Base-by-base conservation (phyloP, 768 basidiomycete genomes). In the Xerocomellus intermedius region DNA sequence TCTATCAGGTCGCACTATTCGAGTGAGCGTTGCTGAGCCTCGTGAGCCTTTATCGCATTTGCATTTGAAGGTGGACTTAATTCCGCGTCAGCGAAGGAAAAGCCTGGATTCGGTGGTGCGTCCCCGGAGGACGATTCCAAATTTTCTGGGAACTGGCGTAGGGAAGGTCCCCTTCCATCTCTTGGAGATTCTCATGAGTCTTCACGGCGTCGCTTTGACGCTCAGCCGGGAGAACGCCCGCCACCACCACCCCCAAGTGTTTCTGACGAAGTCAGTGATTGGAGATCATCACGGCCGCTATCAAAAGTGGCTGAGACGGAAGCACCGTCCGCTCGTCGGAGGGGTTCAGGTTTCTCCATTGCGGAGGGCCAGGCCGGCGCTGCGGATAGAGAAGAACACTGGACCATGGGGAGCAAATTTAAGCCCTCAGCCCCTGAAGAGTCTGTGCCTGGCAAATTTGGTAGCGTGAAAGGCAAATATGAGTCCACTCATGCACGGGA, bases 11-110 rank as follows among this genome's bases (percentile, higher is more conserved):
- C 82, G 97, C 55, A 83, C 79, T 19, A 77, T 99, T 58, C 83
- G 97, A 55, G 86, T 98, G 55, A 94, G 88, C 70, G 97, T 99
- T 44, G 97, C 97, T 9, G 97, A 98, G 69, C 88, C 95, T 62
- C 92, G 94, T 96, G 69, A 79, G 91, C 83, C 2, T 22, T 21
- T 13, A 22, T 41, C 13, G n/a, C 36, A 33, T 53, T 24, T 39
- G 56, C n/a, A 42, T 46, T 45, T 22, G 38, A 42, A 22, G 17
- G 41, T 48, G 39, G 33, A 53, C 48, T 60, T 63, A 55, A 63
- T 22, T 21, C 44, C 46, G 50, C 50, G 24, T 35, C 63, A 94
- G 93, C 90, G 44, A 94, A 93, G 70, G 91, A 92, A 66, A 83
- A 84, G 30, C 43, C 75, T 42, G 81, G 80, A 42, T 82, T 84